Percentiles rank a stretch among this genome's conserved stretches.
phyloP scores from a whole-genome alignment of 352 stramenopile genomes.

The Globisporangium cederbergense region DNA sequence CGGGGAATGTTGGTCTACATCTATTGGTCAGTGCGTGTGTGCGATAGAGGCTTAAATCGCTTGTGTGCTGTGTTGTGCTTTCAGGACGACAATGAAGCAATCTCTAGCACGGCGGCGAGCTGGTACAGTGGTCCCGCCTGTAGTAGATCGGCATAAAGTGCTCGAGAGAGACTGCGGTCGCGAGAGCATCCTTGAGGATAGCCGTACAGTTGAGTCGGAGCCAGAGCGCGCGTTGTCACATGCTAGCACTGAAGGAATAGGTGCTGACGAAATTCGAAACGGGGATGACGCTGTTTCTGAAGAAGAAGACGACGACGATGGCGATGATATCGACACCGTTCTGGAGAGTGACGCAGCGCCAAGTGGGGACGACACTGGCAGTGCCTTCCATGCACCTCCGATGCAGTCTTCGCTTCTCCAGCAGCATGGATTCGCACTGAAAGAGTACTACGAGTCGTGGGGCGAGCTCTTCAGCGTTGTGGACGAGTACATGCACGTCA shows the following conservation, averaged over 20 bases:
- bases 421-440: neutral
- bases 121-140: neutral
- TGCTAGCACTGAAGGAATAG: neutral
- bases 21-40: neutral
- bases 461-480: neutral
- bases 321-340: neutral
- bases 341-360: neutral
- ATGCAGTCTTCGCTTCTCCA: neutral
- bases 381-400: neutral
- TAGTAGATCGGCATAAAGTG: neutral
- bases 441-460: conserved; percentile 2
- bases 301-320: neutral
- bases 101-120: neutral
- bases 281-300: neutral
- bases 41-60: neutral
- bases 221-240: neutral
- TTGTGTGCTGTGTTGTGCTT: neutral
- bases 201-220: neutral
- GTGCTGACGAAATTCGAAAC: neutral
- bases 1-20: neutral
- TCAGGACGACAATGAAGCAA: neutral
- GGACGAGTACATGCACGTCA: neutral
- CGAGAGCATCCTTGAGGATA: neutral
- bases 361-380: neutral
- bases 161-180: neutral